A percentile compares a stretch with the other conserved stretches of the same genome.
Evolutionary conservation across 2,329 filamentous ascomycete species (phyloP).

Genomic region (Pseudodiploospora longispora): DNA sequence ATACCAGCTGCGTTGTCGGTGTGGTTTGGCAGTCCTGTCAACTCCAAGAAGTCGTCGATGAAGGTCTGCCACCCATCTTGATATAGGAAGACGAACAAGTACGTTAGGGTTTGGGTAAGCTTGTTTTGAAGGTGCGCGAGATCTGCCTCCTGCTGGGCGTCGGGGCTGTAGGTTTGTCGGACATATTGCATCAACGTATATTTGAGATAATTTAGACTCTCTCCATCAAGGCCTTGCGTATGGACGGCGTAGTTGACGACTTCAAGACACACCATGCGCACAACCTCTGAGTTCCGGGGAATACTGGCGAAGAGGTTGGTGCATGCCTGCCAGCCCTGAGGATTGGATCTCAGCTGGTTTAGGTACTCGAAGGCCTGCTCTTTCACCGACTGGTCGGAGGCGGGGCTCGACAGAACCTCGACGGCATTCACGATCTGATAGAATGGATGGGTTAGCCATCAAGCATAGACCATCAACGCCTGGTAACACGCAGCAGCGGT

Average conservation of each 20-base stretch:
- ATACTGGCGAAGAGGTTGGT: conserved; percentile 74
- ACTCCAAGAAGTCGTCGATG: conserved; percentile 76
- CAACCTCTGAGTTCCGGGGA: conserved; percentile 70
- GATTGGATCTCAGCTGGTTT: conserved; percentile 69
- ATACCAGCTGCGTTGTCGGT: conserved; percentile 68
- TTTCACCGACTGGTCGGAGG: conserved; percentile 67
- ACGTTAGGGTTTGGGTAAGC: conserved; percentile 89
- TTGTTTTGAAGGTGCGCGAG: conserved; percentile 84
- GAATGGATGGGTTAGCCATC: neutral
- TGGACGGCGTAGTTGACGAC: conserved; percentile 89
- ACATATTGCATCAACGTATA: conserved; percentile 77
- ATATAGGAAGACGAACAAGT: conserved; percentile 84
- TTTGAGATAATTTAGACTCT: conserved; percentile 68
- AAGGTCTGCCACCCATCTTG: conserved; percentile 80
- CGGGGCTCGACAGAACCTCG: conserved; percentile 81
- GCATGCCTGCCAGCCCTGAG: conserved; percentile 85
- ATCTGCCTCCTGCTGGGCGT: conserved; percentile 55
- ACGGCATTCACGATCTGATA: conserved; percentile 85
- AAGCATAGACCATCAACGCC: too few species aligned
- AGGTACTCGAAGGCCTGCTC: conserved; percentile 76
- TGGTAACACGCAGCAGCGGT: too few species aligned
- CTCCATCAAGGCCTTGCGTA: conserved; percentile 63
- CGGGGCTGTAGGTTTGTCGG: conserved; percentile 61
- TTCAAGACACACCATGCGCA: conserved; percentile 83
- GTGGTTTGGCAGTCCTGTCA: conserved; percentile 59